These are phyloP conservation scores for Talaromyces rugulosus DNA, from an alignment of 2,329 filamentous ascomycete genomes.

Conservation along the genomic window DNA sequence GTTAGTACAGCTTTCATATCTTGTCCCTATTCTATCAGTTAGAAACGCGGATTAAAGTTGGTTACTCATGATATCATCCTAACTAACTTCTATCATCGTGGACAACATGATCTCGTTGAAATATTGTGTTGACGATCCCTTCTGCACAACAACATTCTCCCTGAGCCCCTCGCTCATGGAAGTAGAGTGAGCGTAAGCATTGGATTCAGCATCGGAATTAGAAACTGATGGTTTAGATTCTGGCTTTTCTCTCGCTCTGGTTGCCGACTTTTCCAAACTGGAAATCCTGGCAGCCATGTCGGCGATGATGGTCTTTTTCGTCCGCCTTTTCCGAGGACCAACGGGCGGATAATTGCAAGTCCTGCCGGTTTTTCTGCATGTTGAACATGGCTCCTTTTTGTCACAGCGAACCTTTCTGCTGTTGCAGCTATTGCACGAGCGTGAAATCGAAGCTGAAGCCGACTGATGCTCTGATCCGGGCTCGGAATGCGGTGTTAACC, in stretches of 20 bases:
- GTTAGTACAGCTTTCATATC: not conserved
- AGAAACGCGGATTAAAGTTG: not conserved
- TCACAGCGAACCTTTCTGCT: slow-evolving; percentile 27
- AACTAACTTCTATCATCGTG: not conserved
- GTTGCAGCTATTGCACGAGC: slow-evolving; percentile 27
- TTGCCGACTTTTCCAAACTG: not conserved
- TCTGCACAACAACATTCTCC: slow-evolving; percentile 14
- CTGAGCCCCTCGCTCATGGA: not conserved
- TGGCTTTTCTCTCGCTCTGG: not conserved
- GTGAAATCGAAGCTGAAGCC: not conserved
- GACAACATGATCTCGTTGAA: slow-evolving; percentile 17
- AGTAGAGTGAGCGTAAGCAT: too few relatives aligned
- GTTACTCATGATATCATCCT: not conserved
- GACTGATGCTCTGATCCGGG: not conserved
- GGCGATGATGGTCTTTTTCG: not conserved
- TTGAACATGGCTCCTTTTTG: slow-evolving; percentile 19
- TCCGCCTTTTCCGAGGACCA: slow-evolving; percentile 10
- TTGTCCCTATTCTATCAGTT: slow-evolving; percentile 20
- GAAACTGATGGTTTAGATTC: not conserved
- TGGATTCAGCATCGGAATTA: not conserved
- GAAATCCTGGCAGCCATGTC: not conserved
- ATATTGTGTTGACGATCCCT: slow-evolving; percentile 17
- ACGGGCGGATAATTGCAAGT: slow-evolving; percentile 20
- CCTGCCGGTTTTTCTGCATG: slow-evolving; percentile 18
- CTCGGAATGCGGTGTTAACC: not conserved